Evolutionary conservation across 306 rosid genomes (phyloP).

Genomic region (Erythrophleum fordii): DNA sequence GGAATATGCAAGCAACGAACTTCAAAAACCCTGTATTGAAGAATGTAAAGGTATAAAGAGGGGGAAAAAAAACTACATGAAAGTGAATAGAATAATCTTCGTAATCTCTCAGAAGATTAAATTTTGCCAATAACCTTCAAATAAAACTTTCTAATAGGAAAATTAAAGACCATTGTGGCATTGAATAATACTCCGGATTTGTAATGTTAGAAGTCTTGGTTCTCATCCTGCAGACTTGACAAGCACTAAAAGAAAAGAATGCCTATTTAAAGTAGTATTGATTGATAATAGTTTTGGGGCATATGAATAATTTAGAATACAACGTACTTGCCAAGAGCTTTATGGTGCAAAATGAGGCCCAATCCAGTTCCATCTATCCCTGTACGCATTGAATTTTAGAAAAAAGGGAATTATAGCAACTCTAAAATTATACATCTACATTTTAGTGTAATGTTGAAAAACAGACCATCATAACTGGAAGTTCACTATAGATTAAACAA

Average conservation of each 20-base stretch:
- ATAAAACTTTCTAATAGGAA: no score
- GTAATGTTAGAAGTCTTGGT: no score
- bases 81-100: no score
- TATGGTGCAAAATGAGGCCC: slow-evolving; percentile 82
- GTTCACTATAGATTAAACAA: background rate
- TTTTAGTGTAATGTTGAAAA: background rate
- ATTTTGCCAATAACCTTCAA: no score
- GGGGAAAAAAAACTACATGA: no score
- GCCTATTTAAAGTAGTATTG: no score
- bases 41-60: slow-evolving; percentile 24
- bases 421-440: background rate
- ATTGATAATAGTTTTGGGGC: background rate
- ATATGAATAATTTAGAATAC: background rate
- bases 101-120: no score
- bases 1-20: slow-evolving; percentile 93
- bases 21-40: slow-evolving; percentile 75
- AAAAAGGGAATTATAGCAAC: background rate
- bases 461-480: background rate
- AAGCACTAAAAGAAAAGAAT: no score
- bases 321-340: slow-evolving; percentile 92
- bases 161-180: no score
- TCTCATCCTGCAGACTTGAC: no score
- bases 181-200: no score
- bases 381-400: slow-evolving; percentile 32
- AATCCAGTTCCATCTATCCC: slow-evolving; percentile 91